Percentiles rank a stretch among this genome's conserved stretches.
phyloP scores from a whole-genome alignment of 257 asterid genomes.

The Solanum corneliomulleri region DNA sequence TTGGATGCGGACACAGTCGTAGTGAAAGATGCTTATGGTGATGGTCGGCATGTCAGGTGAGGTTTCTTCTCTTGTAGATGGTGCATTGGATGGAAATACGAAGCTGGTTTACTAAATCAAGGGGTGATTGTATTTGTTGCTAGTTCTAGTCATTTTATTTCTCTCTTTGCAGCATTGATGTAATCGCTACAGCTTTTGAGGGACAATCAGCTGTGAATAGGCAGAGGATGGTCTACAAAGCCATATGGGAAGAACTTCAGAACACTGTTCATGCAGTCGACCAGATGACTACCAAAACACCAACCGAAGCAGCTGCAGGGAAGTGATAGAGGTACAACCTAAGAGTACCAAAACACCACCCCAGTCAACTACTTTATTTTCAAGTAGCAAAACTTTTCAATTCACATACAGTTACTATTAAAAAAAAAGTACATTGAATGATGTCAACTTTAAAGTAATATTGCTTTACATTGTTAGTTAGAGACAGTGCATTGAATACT shows the following conservation, averaged over 20 bases:
- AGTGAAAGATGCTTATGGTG: constrained; percentile 83
- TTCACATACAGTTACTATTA: not conserved
- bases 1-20: constrained; percentile 67
- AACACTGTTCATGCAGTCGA: constrained; percentile 91
- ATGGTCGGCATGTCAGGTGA: constrained; percentile 98
- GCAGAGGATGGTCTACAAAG: constrained; percentile 99
- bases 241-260: constrained; percentile 98
- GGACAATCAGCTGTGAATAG: constrained; percentile 86
- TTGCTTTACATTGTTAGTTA: not conserved
- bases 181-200: constrained; percentile 70
- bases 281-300: constrained; percentile 88
- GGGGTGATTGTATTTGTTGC: not conserved
- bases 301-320: constrained; percentile 47
- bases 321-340: constrained; percentile 7
- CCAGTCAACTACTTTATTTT: not conserved
- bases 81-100: not conserved
- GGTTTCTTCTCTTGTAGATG: not conserved
- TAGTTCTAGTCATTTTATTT: not conserved
- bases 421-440: not conserved
- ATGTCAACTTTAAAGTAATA: not conserved
- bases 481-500: not conserved
- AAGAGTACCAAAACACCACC: not conserved
- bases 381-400: not conserved
- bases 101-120: not conserved
- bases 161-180: constrained; percentile 59